Evolutionary conservation across 352 stramenopile species (phyloP).

Genomic region (Globisporangium spinosum): DNA sequence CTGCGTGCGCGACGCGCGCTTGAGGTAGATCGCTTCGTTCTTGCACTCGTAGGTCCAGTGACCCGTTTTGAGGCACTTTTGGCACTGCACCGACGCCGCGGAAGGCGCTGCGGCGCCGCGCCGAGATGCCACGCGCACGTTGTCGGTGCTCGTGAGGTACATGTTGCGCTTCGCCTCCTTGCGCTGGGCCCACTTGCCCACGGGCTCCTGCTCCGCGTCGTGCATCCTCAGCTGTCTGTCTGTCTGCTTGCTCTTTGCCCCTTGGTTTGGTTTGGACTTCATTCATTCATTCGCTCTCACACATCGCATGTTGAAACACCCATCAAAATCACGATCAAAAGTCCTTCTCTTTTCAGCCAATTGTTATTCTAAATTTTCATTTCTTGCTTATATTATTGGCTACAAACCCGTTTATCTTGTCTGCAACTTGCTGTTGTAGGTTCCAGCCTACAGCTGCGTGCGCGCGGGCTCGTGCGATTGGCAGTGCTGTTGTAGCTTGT

Average conservation of each 20-base stretch:
- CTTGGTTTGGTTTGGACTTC: not conserved
- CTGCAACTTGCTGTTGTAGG: not conserved
- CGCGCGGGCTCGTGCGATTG: slow-evolving; percentile 17
- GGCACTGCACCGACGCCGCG: slow-evolving; percentile 50
- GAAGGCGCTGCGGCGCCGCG: slow-evolving; percentile 25
- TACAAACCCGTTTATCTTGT: slow-evolving; percentile 24
- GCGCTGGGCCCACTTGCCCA: slow-evolving; percentile 61
- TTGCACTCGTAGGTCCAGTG: slow-evolving; percentile 90
- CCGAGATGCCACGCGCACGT: slow-evolving; percentile 51
- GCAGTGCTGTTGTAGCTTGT: slow-evolving; percentile 25
- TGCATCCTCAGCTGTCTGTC: slow-evolving; percentile 21
- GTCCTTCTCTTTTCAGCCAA: not conserved
- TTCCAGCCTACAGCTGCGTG: not conserved
- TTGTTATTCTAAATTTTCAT: not conserved
- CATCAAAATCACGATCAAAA: not conserved
- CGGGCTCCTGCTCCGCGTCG: slow-evolving; percentile 36
- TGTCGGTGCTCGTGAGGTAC: slow-evolving; percentile 79
- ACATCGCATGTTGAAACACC: not conserved
- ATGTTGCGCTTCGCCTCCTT: slow-evolving; percentile 79
- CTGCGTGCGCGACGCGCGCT: slow-evolving; percentile 69
- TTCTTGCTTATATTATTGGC: not conserved
- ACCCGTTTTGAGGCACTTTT: slow-evolving; percentile 75
- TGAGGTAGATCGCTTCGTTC: slow-evolving; percentile 78
- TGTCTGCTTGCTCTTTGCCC: not conserved
- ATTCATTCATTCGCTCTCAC: not conserved